Percentiles rank a stretch among this genome's conserved stretches.
Evolutionary conservation across 257 asterid genomes (phyloP).

Genomic region (Hygrophila difformis): DNA sequence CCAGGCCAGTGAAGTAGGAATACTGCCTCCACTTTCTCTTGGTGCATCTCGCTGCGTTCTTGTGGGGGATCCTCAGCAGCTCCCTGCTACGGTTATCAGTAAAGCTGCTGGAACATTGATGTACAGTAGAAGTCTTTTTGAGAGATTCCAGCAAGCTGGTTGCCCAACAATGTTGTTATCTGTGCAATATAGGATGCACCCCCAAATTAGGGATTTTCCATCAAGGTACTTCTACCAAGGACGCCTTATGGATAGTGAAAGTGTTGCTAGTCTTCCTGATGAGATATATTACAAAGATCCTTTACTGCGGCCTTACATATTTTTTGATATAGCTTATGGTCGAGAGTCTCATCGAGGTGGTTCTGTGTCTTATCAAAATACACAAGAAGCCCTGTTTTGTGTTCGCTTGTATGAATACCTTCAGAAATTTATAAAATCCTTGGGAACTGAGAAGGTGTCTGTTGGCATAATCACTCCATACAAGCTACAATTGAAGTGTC

Average conservation of each 20-base stretch:
- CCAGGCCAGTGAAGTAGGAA: constrained; percentile 95
- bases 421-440: constrained; percentile 51
- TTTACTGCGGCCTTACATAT: constrained; percentile 71
- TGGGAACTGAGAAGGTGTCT: constrained; percentile 67
- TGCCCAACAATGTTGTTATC: constrained; percentile 97
- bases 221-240: constrained; percentile 96
- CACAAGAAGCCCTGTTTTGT: constrained; percentile 93
- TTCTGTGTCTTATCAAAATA: constrained; percentile 86
- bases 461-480: constrained; percentile 98
- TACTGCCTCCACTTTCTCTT: constrained; percentile 89
- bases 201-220: constrained; percentile 91
- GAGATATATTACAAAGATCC: constrained; percentile 81
- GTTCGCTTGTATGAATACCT: constrained; percentile 90
- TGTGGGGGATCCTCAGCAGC: constrained; percentile 99
- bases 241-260: constrained; percentile 91
- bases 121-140: constrained; percentile 96
- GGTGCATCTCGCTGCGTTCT: constrained; percentile 99
- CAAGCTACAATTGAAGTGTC: constrained; percentile 94
- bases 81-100: constrained; percentile 97
- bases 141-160: constrained; percentile 98
- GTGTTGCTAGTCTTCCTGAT: constrained; percentile 63
- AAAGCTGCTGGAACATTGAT: constrained; percentile 98
- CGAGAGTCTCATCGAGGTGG: constrained; percentile 97
- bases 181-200: constrained; percentile 98
- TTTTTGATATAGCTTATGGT: constrained; percentile 77